Evolutionary conservation across 805 yeast species (phyloP).

Genomic region (Saccharomycopsis vini): DNA sequence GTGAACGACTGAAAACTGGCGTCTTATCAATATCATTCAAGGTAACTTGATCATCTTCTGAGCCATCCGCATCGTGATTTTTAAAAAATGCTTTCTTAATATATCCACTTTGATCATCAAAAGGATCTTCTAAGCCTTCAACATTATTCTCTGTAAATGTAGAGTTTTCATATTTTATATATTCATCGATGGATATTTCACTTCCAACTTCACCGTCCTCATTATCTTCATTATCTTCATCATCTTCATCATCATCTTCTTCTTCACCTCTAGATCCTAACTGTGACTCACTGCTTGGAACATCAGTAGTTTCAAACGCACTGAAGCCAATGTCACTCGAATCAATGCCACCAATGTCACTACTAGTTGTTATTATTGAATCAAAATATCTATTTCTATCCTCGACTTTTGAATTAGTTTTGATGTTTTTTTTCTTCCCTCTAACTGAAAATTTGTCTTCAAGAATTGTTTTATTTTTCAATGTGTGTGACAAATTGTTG

Average conservation of each 20-base stretch:
- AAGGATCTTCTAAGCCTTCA: neutral
- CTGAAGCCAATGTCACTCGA: neutral
- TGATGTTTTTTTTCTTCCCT: neutral
- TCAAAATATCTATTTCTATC: neutral
- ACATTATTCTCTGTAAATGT: slow-evolving; percentile 1
- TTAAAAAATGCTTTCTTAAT: neutral
- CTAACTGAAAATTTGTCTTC: no score
- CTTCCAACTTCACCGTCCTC: no score
- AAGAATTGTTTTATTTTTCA: neutral
- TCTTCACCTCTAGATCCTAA: no score
- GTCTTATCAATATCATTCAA: slow-evolving; percentile 15
- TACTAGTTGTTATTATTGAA: slow-evolving; percentile 3
- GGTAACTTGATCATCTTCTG: neutral
- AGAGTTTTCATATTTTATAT: slow-evolving; percentile 7
- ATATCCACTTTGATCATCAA: neutral
- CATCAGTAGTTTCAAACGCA: neutral
- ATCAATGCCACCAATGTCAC: slow-evolving; percentile 5
- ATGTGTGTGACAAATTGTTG: slow-evolving; percentile 10
- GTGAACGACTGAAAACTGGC: slow-evolving; percentile 7
- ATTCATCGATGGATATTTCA: slow-evolving; percentile 6
- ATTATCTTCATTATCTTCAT: slow-evolving; percentile 5
- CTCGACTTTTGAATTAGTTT: neutral
- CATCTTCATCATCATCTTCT: neutral
- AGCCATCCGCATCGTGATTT: neutral
- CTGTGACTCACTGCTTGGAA: neutral